phyloP scores from a whole-genome alignment of 2,329 filamentous ascomycete species.

The Botryotinia convoluta region DNA sequence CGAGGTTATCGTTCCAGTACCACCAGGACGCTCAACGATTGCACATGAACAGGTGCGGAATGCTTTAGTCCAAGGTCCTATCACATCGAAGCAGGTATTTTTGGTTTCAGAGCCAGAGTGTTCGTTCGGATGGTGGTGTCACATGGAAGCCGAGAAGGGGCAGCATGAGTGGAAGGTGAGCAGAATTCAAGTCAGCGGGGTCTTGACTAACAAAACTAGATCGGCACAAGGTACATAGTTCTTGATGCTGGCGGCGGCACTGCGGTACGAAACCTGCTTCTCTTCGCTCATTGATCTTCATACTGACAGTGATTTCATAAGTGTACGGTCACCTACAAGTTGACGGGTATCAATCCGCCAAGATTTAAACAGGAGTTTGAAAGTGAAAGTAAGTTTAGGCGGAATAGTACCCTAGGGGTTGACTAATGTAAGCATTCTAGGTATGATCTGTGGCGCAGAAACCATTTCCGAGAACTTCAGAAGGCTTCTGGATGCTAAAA shows the following conservation, averaged over 20 bases:
- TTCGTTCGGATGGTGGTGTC: neutral
- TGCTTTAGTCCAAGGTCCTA: neutral
- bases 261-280: neutral
- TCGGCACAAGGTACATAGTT: neutral
- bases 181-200: neutral
- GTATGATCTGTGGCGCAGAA: constrained; percentile 14
- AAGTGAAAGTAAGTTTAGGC: constrained; percentile 4
- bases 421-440: neutral
- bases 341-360: neutral
- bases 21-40: neutral
- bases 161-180: neutral
- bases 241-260: neutral
- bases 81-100: neutral
- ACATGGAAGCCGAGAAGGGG: neutral
- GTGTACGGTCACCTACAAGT: constrained; percentile 3
- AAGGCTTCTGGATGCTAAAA: neutral
- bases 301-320: neutral
- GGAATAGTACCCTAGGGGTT: neutral
- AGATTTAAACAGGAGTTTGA: constrained; percentile 6
- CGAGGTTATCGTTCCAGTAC: neutral
- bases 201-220: neutral
- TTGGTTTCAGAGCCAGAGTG: neutral
- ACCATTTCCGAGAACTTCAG: constrained; percentile 8
- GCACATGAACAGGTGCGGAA: neutral
- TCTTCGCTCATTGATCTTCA: neutral